A percentile compares a stretch with the other conserved stretches of the same genome.
Evolutionary conservation across 257 asterid genomes (phyloP).

Genomic region (Galeopsis tetrahit): DNA sequence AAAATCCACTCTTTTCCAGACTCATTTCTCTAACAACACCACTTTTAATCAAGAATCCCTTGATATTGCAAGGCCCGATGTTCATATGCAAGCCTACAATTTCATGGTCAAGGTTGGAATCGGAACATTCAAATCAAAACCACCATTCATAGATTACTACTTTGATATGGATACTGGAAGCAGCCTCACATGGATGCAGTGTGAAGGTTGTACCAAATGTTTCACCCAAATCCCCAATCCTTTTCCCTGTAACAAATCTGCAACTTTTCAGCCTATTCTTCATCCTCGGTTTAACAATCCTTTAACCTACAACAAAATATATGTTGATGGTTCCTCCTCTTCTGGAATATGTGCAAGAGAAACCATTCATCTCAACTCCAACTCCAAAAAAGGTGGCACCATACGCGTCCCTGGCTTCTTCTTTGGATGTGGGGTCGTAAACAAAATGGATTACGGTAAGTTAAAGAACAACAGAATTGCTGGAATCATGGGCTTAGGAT

Average conservation of each 20-base stretch:
- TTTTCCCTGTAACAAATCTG: slow-evolving; percentile 15
- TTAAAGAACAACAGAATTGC: slow-evolving; percentile 13
- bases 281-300: background rate
- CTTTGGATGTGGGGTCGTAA: slow-evolving; percentile 30
- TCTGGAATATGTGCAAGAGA: slow-evolving; percentile 13
- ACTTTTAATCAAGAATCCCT: background rate
- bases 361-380: slow-evolving; percentile 14
- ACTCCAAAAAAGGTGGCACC: background rate
- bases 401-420: background rate
- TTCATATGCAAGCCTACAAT: background rate
- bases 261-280: slow-evolving; percentile 12
- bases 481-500: slow-evolving; percentile 28
- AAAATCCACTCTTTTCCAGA: background rate
- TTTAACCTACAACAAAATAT: background rate
- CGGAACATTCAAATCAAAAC: slow-evolving; percentile 29
- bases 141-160: slow-evolving; percentile 22
- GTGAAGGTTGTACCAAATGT: slow-evolving; percentile 26
- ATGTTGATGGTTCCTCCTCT: slow-evolving; percentile 16
- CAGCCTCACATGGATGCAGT: slow-evolving; percentile 24
- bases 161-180: slow-evolving; percentile 23
- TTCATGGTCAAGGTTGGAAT: slow-evolving; percentile 26
- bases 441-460: background rate
- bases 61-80: background rate
- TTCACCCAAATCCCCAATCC: slow-evolving; percentile 22
- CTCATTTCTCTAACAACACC: background rate